Conservation (phyloP, 163 green algal species). For the Picocystis sp. region DNA sequence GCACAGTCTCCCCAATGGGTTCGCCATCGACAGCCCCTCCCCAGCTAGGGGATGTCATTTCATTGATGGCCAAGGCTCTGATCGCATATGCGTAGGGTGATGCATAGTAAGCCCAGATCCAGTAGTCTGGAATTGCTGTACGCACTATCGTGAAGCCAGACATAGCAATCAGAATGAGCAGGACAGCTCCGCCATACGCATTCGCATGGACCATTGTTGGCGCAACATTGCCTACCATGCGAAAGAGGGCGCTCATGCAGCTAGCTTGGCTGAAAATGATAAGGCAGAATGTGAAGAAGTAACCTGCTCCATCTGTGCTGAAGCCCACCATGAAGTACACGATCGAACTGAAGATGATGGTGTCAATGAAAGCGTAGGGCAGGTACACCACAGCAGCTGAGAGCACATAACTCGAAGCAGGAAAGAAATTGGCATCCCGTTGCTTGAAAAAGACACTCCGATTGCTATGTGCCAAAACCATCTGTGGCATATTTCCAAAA, state of each 20-base stretch:
- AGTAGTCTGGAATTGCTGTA: constrained; percentile 32
- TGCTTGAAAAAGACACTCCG: constrained; percentile 16
- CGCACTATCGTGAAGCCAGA: constrained; percentile 17
- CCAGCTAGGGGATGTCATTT: constrained; percentile 42
- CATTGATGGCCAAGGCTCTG: constrained; percentile 44
- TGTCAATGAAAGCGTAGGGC: not conserved
- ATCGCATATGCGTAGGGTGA: constrained; percentile 38
- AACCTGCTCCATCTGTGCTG: not conserved
- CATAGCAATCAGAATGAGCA: constrained; percentile 22
- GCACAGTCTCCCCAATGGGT: constrained; percentile 24
- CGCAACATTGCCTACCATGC: constrained; percentile 1
- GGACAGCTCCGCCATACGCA: constrained; percentile 17
- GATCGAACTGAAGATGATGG: constrained; percentile 1
- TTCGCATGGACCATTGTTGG: constrained; percentile 23
- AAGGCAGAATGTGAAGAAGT: constrained; percentile 1
- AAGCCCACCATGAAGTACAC: constrained; percentile 5
- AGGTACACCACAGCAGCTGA: constrained; percentile 2
- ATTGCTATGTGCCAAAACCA: constrained; percentile 1
- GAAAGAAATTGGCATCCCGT: constrained; percentile 1
- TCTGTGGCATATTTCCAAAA: constrained; percentile 4
- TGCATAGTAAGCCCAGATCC: constrained; percentile 42
- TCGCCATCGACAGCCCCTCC: constrained; percentile 3
- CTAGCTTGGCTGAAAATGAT: not conserved
- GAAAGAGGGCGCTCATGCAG: constrained; percentile 3
- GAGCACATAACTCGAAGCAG: constrained; percentile 4